Evolutionary conservation across 208 protist species (phyloP).

Genomic region (Wallacemonas rigidus): DNA sequence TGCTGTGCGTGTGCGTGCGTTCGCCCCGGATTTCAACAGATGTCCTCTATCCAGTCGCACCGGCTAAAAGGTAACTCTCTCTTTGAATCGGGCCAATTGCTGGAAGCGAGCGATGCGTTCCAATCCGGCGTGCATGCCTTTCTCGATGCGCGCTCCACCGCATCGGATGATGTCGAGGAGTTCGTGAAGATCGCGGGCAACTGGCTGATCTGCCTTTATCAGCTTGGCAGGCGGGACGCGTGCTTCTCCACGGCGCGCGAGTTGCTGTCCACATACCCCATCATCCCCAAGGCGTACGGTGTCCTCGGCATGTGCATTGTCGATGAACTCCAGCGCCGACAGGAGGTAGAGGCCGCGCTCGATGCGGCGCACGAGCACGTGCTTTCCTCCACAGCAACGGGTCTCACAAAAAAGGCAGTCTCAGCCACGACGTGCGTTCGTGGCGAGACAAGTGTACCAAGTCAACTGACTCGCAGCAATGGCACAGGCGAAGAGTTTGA

Average conservation of each 20-base stretch:
- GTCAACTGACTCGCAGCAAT: background rate
- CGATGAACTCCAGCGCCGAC: conserved; percentile 29
- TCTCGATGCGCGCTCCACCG: conserved; percentile 24
- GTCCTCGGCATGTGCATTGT: conserved; percentile 61
- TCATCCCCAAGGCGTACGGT: conserved; percentile 53
- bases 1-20: too few species aligned
- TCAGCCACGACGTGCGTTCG: background rate
- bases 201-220: conserved; percentile 41
- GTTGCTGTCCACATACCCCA: conserved; percentile 40
- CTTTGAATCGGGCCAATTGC: conserved; percentile 24
- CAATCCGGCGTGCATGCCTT: conserved; percentile 36
- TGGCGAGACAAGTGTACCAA: too few species aligned
- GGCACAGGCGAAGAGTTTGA: background rate
- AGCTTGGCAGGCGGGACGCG: conserved; percentile 25
- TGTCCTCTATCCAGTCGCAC: background rate
- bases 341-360: conserved; percentile 23
- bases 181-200: conserved; percentile 51
- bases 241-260: conserved; percentile 41
- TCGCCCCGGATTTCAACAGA: too few species aligned
- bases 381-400: background rate
- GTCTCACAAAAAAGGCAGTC: background rate
- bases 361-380: background rate
- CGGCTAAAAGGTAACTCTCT: conserved; percentile 28
- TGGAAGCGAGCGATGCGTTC: conserved; percentile 29
- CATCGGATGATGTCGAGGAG: conserved; percentile 33